Conservation (phyloP, 176 grass and related monocot species). For the maize (Zea mays) region DNA sequence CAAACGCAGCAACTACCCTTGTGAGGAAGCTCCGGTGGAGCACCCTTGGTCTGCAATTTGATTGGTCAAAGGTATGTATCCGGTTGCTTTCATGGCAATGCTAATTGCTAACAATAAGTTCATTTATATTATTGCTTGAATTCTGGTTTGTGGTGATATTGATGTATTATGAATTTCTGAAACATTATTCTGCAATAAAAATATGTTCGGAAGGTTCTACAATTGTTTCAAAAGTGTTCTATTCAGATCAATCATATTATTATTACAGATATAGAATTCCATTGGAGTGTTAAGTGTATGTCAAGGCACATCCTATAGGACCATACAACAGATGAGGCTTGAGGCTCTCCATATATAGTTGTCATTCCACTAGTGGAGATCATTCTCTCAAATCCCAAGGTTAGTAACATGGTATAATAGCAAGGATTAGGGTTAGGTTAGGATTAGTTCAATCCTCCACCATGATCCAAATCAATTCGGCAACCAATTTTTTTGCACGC, state of each 20-base stretch:
- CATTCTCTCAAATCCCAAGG: neutral
- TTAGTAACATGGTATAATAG: neutral
- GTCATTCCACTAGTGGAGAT: neutral
- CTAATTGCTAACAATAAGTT: neutral
- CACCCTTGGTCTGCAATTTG: conserved; percentile 89
- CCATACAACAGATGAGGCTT: neutral
- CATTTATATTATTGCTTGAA: neutral
- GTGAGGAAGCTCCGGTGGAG: conserved; percentile 86
- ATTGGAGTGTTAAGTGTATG: neutral
- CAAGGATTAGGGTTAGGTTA: neutral
- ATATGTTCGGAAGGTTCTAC: neutral
- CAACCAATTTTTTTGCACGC: neutral
- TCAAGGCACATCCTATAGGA: neutral
- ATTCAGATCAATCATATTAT: neutral
- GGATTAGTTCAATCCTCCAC: neutral
- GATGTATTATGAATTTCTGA: neutral
- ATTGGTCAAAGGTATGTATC: conserved; percentile 79
- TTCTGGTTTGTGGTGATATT: neutral
- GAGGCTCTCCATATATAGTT: neutral
- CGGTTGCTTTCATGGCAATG: neutral
- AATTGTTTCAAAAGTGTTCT: neutral
- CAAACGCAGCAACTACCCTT: conserved; percentile 54
- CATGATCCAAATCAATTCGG: neutral
- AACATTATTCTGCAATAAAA: neutral
- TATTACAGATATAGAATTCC: neutral